Percentiles rank a stretch among this genome's conserved stretches.
phyloP scores from a whole-genome alignment of 2,329 filamentous ascomycete species.

The Metarhizium brunneum region DNA sequence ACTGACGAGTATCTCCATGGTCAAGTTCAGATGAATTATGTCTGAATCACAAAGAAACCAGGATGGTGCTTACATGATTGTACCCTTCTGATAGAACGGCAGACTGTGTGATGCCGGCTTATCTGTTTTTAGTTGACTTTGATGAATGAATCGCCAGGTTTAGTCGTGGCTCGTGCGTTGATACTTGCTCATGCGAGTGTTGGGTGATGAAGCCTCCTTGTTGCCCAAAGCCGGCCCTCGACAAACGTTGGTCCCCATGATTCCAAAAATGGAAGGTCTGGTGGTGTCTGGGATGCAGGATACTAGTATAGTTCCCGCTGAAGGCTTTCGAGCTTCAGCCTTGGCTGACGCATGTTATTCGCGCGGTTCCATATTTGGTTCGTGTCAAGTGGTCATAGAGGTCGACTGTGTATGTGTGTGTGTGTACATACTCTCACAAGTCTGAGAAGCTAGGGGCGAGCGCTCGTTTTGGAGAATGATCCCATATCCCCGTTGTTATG shows the following conservation, averaged over 20 bases:
- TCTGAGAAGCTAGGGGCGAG: too few species aligned
- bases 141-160: background rate
- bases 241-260: too few species aligned
- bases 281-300: background rate
- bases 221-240: background rate
- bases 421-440: too few species aligned
- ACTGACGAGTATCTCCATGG: background rate
- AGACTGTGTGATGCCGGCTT: background rate
- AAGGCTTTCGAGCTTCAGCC: background rate
- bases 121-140: background rate
- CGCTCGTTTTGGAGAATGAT: too few species aligned
- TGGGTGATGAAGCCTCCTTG: background rate
- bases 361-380: background rate
- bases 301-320: background rate
- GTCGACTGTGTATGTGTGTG: background rate
- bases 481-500: too few species aligned
- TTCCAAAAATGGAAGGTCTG: background rate
- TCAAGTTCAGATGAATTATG: background rate
- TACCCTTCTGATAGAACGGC: too few species aligned
- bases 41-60: background rate
- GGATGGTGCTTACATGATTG: background rate
- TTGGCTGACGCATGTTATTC: background rate
- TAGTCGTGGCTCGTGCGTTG: background rate
- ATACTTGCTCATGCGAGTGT: background rate
- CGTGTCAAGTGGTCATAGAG: background rate